phyloP scores from a whole-genome alignment of 495 filamentous ascomycete species.

The Cudoniella acicularis region DNA sequence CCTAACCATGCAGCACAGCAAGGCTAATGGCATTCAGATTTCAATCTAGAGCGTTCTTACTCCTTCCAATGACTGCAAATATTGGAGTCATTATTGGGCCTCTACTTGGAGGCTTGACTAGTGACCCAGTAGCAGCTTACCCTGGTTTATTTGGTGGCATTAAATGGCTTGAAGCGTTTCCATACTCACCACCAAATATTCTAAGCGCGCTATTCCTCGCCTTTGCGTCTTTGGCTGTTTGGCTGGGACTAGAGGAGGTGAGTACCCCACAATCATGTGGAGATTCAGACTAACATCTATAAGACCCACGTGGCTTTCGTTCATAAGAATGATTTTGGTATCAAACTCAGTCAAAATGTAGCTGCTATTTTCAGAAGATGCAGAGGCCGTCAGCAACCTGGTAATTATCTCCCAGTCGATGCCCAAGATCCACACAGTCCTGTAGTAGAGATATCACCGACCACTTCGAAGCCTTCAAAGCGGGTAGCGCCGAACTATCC shows the following conservation, averaged over 20 bases:
- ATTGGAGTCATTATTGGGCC: slow-evolving; percentile 76
- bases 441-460: not conserved
- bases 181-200: slow-evolving; percentile 74
- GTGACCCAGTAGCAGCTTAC: slow-evolving; percentile 69
- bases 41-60: slow-evolving; percentile 71
- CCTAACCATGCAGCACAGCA: slow-evolving; percentile 53
- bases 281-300: slow-evolving; percentile 15
- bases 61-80: slow-evolving; percentile 82
- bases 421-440: slow-evolving; percentile 7
- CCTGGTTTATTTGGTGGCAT: slow-evolving; percentile 65
- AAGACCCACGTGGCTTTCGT: slow-evolving; percentile 49
- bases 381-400: not conserved
- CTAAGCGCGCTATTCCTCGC: slow-evolving; percentile 65
- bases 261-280: slow-evolving; percentile 7
- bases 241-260: slow-evolving; percentile 69
- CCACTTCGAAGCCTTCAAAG: slow-evolving; percentile 15
- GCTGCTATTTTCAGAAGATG: slow-evolving; percentile 5
- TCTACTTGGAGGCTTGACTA: slow-evolving; percentile 67
- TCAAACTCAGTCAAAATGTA: slow-evolving; percentile 27
- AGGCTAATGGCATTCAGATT: slow-evolving; percentile 73
- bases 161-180: slow-evolving; percentile 62
- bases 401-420: slow-evolving; percentile 8
- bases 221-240: slow-evolving; percentile 50
- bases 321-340: slow-evolving; percentile 46
- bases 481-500: slow-evolving; percentile 19